Evolutionary conservation across 306 rosid genomes (phyloP).

Genomic region (Fragaria iinumae): DNA sequence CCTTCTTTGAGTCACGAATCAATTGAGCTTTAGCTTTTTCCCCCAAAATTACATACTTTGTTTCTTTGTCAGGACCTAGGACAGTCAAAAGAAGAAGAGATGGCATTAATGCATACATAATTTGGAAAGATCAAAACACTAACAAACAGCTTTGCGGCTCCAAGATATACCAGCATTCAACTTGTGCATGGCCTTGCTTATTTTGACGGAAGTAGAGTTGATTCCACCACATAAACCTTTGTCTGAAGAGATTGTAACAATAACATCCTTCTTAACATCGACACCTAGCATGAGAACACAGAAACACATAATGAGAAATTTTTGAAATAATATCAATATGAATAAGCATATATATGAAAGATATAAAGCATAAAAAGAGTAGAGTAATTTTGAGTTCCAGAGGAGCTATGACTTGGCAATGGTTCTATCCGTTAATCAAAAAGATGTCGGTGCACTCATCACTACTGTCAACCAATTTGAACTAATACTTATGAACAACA

Average conservation of each 20-base stretch:
- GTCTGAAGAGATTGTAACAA: conserved; percentile 87
- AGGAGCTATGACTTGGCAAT: neutral
- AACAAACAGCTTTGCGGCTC: conserved; percentile 8
- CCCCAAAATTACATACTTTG: conserved; percentile 82
- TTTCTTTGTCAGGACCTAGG: conserved; percentile 77
- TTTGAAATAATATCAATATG: conserved; percentile 1
- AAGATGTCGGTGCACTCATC: neutral
- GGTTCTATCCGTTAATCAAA: neutral
- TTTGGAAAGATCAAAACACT: conserved; percentile 8
- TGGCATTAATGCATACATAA: neutral
- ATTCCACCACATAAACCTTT: conserved; percentile 99
- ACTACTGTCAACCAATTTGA: neutral
- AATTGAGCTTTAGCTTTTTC: conserved; percentile 94
- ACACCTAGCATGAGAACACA: conserved; percentile 47
- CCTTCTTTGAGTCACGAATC: conserved; percentile 80
- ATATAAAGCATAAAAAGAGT: neutral
- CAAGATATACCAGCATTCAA: conserved; percentile 67
- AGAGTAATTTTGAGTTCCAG: neutral
- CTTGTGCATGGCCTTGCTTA: conserved; percentile 69
- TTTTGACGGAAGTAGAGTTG: conserved; percentile 93
- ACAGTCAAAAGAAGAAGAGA: conserved; percentile 6
- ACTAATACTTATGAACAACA: neutral
- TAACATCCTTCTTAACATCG: conserved; percentile 72
- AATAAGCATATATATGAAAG: neutral
- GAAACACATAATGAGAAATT: conserved; percentile 18